Evolutionary conservation across 352 stramenopile species (phyloP).

Genomic region (Phytophthora pluvialis): DNA sequence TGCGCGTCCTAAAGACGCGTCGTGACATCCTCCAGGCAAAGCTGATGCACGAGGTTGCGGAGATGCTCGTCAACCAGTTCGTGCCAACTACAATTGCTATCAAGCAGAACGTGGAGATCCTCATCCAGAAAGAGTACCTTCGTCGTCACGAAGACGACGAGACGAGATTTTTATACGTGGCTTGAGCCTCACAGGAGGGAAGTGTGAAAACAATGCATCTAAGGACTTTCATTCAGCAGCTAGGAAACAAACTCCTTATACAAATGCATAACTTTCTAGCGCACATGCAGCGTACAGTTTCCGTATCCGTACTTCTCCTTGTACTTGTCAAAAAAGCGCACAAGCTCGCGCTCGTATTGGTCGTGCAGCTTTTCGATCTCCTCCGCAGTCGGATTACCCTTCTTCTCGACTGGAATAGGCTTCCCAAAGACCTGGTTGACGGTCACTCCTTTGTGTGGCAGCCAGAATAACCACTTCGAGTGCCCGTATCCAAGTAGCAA

Average conservation of each 20-base stretch:
- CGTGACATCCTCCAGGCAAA: conserved; percentile 74
- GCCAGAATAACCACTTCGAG: conserved; percentile 63
- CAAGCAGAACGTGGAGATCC: conserved; percentile 84
- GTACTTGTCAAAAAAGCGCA: conserved; percentile 86
- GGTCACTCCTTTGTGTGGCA: conserved; percentile 60
- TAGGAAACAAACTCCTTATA: conserved; percentile 11
- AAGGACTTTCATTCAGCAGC: conserved; percentile 15
- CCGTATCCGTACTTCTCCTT: conserved; percentile 77
- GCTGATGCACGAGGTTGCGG: conserved; percentile 66
- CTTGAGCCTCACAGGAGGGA: conserved; percentile 34
- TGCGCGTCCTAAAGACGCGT: conserved; percentile 84
- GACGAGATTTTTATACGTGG: conserved; percentile 73
- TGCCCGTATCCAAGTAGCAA: conserved; percentile 65
- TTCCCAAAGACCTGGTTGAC: conserved; percentile 82
- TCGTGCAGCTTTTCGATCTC: conserved; percentile 75
- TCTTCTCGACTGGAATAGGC: conserved; percentile 71
- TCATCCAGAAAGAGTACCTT: conserved; percentile 88
- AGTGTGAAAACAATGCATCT: conserved; percentile 17
- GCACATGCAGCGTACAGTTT: conserved; percentile 59
- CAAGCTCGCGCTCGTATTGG: conserved; percentile 70
- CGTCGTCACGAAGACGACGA: conserved; percentile 68
- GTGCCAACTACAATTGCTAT: conserved; percentile 62
- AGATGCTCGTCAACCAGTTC: conserved; percentile 82
- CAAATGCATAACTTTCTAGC: conserved; percentile 46
- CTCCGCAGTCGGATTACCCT: conserved; percentile 57